Percentiles rank a stretch among this genome's conserved stretches.
Evolutionary conservation across 2,329 filamentous ascomycete genomes (phyloP).

Genomic region (Cadophora gregata): DNA sequence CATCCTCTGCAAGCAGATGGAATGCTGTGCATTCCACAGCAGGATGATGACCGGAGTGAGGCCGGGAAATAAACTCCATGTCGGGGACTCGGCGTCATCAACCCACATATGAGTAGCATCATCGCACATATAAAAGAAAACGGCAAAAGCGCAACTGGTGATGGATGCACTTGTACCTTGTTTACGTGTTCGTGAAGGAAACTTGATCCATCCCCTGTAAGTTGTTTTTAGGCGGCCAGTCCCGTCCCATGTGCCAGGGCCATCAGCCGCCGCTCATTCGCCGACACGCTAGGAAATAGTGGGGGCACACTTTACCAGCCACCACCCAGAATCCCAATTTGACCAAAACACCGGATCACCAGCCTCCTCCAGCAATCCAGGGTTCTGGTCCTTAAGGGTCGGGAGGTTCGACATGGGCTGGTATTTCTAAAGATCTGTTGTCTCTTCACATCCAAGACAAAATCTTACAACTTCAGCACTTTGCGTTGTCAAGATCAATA

Average conservation of each 20-base stretch:
- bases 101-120: neutral
- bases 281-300: neutral
- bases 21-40: no score
- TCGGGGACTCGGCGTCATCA: no score
- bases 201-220: slow-evolving; percentile 1
- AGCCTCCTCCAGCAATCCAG: slow-evolving; percentile 4
- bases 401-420: neutral
- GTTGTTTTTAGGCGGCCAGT: neutral
- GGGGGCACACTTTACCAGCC: neutral
- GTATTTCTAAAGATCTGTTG: neutral
- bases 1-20: no score
- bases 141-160: neutral
- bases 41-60: no score
- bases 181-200: neutral
- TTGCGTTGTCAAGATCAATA: slow-evolving; percentile 15
- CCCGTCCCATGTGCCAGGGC: no score
- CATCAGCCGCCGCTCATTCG: slow-evolving; percentile 8
- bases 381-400: neutral
- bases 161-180: neutral
- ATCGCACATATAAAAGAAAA: neutral
- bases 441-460: slow-evolving; percentile 4
- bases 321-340: neutral
- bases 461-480: neutral
- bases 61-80: no score
- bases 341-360: neutral